Evolutionary conservation across 1,284 basidiomycete species (phyloP).

Genomic region (Phellinidium pouzarii): DNA sequence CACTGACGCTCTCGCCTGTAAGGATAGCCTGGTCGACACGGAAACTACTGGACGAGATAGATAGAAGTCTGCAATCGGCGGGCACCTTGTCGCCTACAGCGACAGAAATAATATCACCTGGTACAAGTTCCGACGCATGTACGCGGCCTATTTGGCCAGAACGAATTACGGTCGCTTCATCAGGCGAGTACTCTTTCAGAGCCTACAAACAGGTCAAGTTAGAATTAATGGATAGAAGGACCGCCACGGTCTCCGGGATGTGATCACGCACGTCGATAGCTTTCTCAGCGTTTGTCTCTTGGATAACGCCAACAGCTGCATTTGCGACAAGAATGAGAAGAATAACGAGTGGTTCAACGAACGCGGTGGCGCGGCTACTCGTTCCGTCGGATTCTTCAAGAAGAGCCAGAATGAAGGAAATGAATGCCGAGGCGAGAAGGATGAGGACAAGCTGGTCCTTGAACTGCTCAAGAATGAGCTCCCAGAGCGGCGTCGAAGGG

Average conservation of each 20-base stretch:
- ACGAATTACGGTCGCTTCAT: conserved; percentile 88
- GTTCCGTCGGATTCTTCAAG: conserved; percentile 70
- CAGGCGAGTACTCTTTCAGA: conserved; percentile 89
- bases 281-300: conserved; percentile 91
- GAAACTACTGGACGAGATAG: conserved; percentile 88
- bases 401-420: conserved; percentile 86
- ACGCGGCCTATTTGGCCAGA: conserved; percentile 65
- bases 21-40: conserved; percentile 91
- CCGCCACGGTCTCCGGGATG: conserved; percentile 11
- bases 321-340: conserved; percentile 91
- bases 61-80: conserved; percentile 85
- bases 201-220: conserved; percentile 50
- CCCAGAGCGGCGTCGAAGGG: conserved; percentile 84
- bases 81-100: conserved; percentile 92
- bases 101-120: conserved; percentile 86
- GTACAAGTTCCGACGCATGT: conserved; percentile 83
- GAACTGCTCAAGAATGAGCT: conserved; percentile 95
- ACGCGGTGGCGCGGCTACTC: conserved; percentile 67
- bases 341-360: conserved; percentile 91
- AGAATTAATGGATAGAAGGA: conserved; percentile 12
- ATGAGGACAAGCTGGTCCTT: conserved; percentile 96
- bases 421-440: conserved; percentile 82
- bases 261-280: conserved; percentile 79
- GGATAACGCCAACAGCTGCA: conserved; percentile 89
- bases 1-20: conserved; percentile 87